Conservation (phyloP, 257 asterid genomes). For the Jacaranda mimosifolia region DNA sequence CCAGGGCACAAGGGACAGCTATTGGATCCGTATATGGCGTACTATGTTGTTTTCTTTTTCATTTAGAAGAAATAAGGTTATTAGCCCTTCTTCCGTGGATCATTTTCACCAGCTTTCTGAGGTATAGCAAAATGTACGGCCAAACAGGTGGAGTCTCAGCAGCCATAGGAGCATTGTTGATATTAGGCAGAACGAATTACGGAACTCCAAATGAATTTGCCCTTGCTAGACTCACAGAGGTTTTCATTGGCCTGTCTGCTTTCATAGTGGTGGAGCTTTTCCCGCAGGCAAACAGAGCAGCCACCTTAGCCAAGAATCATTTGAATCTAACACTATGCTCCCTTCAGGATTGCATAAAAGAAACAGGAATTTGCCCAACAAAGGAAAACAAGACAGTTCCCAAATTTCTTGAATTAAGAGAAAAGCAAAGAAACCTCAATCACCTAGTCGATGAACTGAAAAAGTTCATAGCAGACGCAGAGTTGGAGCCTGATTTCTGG, state of each 20-base stretch:
- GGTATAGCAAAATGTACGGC: conserved; percentile 74
- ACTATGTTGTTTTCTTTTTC: conserved; percentile 63
- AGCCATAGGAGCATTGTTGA: conserved; percentile 68
- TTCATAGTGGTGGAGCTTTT: conserved; percentile 62
- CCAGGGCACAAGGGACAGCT: conserved; percentile 84
- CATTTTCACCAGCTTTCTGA: conserved; percentile 53
- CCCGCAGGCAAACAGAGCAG: conserved; percentile 64
- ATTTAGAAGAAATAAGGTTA: conserved; percentile 44
- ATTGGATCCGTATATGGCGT: conserved; percentile 79
- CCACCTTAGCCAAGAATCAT: conserved; percentile 62
- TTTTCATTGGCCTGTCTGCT: conserved; percentile 59
- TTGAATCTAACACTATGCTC: conserved; percentile 36
- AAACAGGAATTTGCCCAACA: conserved; percentile 9
- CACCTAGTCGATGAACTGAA: conserved; percentile 46
- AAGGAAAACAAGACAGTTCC: conserved; percentile 19
- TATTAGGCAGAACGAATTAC: conserved; percentile 69
- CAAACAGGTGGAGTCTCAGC: conserved; percentile 70
- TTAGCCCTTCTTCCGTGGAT: conserved; percentile 80
- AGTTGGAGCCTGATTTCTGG: conserved; percentile 72
- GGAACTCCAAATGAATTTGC: conserved; percentile 69
- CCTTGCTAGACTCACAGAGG: conserved; percentile 60
- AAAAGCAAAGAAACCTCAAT: conserved; percentile 42
- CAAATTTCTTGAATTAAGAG: conserved; percentile 34
- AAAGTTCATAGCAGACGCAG: conserved; percentile 54
- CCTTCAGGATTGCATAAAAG: conserved; percentile 54